phyloP scores from a whole-genome alignment of 495 filamentous ascomycete genomes.

The Cryomyces minteri region DNA sequence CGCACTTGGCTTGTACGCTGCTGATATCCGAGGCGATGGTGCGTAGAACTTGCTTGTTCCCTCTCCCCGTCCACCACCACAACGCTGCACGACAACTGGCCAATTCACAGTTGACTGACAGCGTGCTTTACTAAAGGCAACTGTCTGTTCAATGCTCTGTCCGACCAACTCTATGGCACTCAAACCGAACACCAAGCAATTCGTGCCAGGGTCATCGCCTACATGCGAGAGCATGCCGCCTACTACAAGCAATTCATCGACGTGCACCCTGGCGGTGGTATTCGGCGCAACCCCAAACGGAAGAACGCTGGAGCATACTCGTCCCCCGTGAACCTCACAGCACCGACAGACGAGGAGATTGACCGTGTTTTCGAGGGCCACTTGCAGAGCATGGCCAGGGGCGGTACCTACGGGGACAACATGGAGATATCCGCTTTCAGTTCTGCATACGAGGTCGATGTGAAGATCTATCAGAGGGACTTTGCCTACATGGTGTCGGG shows the following conservation, averaged over 20 bases:
- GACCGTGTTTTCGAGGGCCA: slow-evolving; percentile 44
- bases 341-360: slow-evolving; percentile 35
- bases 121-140: slow-evolving; percentile 31
- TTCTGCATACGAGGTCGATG: slow-evolving; percentile 38
- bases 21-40: slow-evolving; percentile 24
- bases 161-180: slow-evolving; percentile 53
- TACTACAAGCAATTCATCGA: slow-evolving; percentile 53
- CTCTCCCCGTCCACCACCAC: neutral
- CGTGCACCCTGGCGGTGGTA: slow-evolving; percentile 34
- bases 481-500: slow-evolving; percentile 18
- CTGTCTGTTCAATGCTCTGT: slow-evolving; percentile 62
- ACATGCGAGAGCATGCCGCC: slow-evolving; percentile 39
- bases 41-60: neutral
- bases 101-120: neutral
- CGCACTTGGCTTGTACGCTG: slow-evolving; percentile 29
- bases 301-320: slow-evolving; percentile 31
- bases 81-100: neutral
- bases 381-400: slow-evolving; percentile 38
- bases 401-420: slow-evolving; percentile 52
- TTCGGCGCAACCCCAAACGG: slow-evolving; percentile 44
- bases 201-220: slow-evolving; percentile 37
- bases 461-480: slow-evolving; percentile 41
- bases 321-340: slow-evolving; percentile 14
- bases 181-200: slow-evolving; percentile 39
- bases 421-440: slow-evolving; percentile 55